Percentiles rank a stretch among this genome's conserved stretches.
phyloP scores from a whole-genome alignment of 441 rosid genomes.

The Erysimum cheiri region DNA sequence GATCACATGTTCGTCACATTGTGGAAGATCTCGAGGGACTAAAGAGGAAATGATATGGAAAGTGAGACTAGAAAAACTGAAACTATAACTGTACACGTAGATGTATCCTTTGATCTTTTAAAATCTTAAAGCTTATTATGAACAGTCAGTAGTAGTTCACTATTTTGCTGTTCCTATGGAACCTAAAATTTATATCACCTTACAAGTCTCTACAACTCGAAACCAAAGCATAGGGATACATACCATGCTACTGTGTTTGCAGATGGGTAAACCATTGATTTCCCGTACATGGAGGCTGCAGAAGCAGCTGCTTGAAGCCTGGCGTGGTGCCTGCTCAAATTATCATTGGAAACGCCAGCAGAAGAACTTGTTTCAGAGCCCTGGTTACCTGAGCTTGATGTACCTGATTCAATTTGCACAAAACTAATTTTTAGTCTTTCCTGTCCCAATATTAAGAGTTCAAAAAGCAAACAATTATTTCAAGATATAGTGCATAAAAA shows the following conservation, averaged over 20 bases:
- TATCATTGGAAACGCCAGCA: slow-evolving; percentile 43
- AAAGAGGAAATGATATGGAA: not conserved
- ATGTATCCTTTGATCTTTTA: not conserved
- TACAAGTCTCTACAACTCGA: not conserved
- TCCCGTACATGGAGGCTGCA: slow-evolving; percentile 87
- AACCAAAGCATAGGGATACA: slow-evolving; percentile 32
- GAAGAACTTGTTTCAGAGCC: slow-evolving; percentile 47
- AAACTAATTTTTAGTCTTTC: slow-evolving; percentile 21
- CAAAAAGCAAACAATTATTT: not conserved
- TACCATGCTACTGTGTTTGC: slow-evolving; percentile 74
- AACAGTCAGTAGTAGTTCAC: not conserved
- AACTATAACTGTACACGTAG: not conserved
- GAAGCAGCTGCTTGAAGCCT: slow-evolving; percentile 91
- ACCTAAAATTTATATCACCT: not conserved
- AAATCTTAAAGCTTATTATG: not conserved
- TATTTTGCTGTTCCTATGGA: not conserved
- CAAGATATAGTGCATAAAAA: not conserved
- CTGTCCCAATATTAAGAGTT: not conserved
- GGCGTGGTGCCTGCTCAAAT: slow-evolving; percentile 67
- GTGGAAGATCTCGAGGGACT: not conserved
- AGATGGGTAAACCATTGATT: slow-evolving; percentile 87
- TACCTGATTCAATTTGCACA: slow-evolving; percentile 38
- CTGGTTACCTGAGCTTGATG: slow-evolving; percentile 54
- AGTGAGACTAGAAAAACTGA: slow-evolving; percentile 4
- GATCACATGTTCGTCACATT: slow-evolving; percentile 2